A percentile compares a stretch with the other conserved stretches of the same genome.
Conservation (phyloP, 2,329 filamentous ascomycete genomes). For the Curvularia verruculosa region DNA sequence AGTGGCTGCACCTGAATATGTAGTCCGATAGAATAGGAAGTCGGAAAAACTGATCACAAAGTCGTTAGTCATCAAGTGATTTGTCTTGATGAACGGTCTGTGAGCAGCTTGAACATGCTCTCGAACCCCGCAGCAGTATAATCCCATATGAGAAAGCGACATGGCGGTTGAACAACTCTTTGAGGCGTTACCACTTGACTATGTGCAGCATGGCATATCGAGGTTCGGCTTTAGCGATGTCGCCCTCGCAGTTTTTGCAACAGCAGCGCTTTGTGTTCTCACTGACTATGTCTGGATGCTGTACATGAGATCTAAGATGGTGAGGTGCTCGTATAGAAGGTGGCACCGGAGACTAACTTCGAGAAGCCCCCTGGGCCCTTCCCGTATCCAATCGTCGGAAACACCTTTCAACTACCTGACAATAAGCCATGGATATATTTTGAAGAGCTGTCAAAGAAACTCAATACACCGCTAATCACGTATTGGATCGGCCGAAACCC, state of each 20-base stretch:
- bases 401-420: constrained; percentile 61
- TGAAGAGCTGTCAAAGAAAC: constrained; percentile 58
- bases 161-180: constrained; percentile 44
- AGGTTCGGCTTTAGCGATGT: constrained; percentile 37
- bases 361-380: constrained; percentile 61
- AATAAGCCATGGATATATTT: constrained; percentile 65
- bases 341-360: not conserved
- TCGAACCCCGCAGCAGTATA: not conserved
- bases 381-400: constrained; percentile 61
- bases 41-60: not conserved
- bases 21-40: not conserved
- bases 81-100: not conserved
- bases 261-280: constrained; percentile 33
- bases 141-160: not conserved
- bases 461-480: constrained; percentile 59
- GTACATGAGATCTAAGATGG: constrained; percentile 57
- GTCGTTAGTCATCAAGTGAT: not conserved
- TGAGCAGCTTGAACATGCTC: not conserved
- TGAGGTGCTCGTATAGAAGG: constrained; percentile 17
- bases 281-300: constrained; percentile 59
- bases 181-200: constrained; percentile 36
- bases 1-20: not conserved
- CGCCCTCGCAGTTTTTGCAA: constrained; percentile 28
- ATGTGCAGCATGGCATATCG: constrained; percentile 40
- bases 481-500: constrained; percentile 58